Conservation (phyloP, 1,284 basidiomycete species). For the Puccinia brachypodii region DNA sequence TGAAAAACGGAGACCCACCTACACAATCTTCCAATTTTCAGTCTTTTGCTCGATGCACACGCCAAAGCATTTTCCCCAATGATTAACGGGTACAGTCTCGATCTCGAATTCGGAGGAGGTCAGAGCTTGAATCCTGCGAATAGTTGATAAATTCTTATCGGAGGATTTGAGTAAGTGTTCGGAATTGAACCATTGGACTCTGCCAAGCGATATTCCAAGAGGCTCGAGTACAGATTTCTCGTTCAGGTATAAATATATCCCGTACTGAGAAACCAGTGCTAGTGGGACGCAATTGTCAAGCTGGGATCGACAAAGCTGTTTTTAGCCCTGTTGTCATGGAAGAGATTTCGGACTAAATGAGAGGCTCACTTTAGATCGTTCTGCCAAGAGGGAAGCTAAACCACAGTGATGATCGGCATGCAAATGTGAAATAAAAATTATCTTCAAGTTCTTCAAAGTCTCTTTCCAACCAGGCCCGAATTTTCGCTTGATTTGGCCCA, state of each 20-base stretch:
- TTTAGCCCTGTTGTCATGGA: not conserved
- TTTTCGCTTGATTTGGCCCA: constrained; percentile 78
- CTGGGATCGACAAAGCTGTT: not conserved
- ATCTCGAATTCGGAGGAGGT: constrained; percentile 15
- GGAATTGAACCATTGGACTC: constrained; percentile 34
- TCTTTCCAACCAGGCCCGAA: constrained; percentile 64
- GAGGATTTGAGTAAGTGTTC: constrained; percentile 21
- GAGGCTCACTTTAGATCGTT: constrained; percentile 67
- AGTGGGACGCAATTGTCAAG: constrained; percentile 22
- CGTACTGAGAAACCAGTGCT: constrained; percentile 41
- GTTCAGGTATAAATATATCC: constrained; percentile 37
- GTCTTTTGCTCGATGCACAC: constrained; percentile 14
- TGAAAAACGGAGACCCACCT: constrained; percentile 22
- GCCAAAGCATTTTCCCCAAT: constrained; percentile 46
- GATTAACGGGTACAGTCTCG: constrained; percentile 31
- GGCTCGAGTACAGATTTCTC: constrained; percentile 34
- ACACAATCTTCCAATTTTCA: constrained; percentile 47
- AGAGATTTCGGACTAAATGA: not conserved
- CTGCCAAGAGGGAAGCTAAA: constrained; percentile 70
- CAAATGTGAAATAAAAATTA: constrained; percentile 84
- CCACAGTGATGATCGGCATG: constrained; percentile 94
- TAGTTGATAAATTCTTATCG: not conserved
- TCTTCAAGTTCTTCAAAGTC: constrained; percentile 67
- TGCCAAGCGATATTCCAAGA: constrained; percentile 1
- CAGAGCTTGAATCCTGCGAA: not conserved